Evolutionary conservation across 345 rosid genomes (phyloP), one percentile per base, ranked within the genome.

Genomic region (Adansonia digitata): DNA sequence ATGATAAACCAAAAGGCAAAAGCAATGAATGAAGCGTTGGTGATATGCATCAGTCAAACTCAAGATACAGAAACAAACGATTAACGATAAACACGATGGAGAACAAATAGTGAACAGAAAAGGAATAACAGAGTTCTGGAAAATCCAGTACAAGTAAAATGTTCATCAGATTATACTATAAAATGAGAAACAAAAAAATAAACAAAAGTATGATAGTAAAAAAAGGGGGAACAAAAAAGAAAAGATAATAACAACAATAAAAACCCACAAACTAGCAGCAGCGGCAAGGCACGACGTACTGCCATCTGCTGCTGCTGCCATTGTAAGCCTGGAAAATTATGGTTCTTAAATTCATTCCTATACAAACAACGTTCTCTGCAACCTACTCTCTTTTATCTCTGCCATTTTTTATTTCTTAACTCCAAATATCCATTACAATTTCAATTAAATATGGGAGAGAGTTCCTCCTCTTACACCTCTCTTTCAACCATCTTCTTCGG

Each of bases 321-420:
- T 45, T 43, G 73, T 67, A 63, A 75, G 74, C 53, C 15, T 56
- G 42, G 80, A 77, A 40, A 76, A 56, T 74, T 60, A 74, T 78
- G 82, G 79, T 80, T 76, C 43, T 78, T 75, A 76, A 85, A 11
- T 78, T 82, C 86, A 82, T 81, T 84, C 72, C 91, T 88, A 86
- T 86, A 86, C 94, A 88, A 84, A 82, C 83, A 81, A 49, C 77
- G 78, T 77, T 75, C 78, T 83, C 85, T 83, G 88, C 86, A 85
- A 81, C 85, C 86, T 82, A 84, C 69, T 78, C 71, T 68, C 71
- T 79, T 77, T n/a, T n/a, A n/a, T 71, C 82, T 84, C 85, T 74
- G 80, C 84, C 83, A 79, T 76, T 77, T 80, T 80, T 80, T 77
- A 81, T 77, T 74, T 75, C 83, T 80, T 72, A 72, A 83, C 83